Evolutionary conservation across 805 yeast genomes (phyloP).

Genomic region (Diddensiella caesifluorescens): DNA sequence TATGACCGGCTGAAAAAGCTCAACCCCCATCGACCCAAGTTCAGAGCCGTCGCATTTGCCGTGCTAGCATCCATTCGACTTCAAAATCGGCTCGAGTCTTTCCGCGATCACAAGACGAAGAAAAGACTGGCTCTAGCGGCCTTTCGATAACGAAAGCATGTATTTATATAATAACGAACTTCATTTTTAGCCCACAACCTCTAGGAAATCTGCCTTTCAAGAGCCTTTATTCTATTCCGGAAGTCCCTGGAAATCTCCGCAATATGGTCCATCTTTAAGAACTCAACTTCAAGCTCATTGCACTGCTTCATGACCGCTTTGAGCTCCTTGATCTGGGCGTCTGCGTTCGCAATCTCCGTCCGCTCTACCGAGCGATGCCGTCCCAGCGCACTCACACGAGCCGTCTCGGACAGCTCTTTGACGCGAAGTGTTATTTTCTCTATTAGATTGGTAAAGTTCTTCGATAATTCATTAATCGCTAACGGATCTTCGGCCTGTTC

Average conservation of each 20-base stretch:
- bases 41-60: conserved; percentile 25
- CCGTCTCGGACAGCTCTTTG: conserved; percentile 16
- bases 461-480: neutral
- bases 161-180: too few relatives aligned
- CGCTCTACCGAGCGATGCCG: conserved; percentile 12
- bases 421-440: conserved; percentile 14
- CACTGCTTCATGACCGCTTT: conserved; percentile 39
- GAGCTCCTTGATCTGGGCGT: conserved; percentile 33
- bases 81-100: conserved; percentile 20
- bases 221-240: conserved; percentile 31
- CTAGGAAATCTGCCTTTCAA: conserved; percentile 31
- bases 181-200: too few relatives aligned
- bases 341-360: conserved; percentile 19
- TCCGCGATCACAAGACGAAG: conserved; percentile 8
- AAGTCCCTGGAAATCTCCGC: conserved; percentile 41
- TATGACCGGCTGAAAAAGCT: conserved; percentile 1
- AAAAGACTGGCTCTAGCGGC: neutral
- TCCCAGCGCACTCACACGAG: conserved; percentile 17
- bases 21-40: conserved; percentile 13
- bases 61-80: conserved; percentile 31
- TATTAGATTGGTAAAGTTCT: neutral
- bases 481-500: conserved; percentile 11
- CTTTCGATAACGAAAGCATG: neutral
- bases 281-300: conserved; percentile 46
- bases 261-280: conserved; percentile 50